Conservation (phyloP, 176 grass and related monocot genomes). For the Carex scoparia region DNA sequence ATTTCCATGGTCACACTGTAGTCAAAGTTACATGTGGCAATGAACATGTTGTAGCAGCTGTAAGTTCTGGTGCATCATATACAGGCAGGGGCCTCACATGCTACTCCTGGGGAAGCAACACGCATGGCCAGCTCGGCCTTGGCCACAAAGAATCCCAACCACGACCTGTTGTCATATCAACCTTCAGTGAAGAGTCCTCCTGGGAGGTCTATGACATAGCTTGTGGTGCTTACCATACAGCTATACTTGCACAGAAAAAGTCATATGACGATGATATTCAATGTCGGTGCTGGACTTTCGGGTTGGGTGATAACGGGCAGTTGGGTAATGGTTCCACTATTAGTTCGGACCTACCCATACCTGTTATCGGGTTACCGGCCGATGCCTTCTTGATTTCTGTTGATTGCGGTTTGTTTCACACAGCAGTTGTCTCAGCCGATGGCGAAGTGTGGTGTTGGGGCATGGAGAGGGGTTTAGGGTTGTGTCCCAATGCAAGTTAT, state of each 20-base stretch:
- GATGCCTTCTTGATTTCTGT: constrained; percentile 83
- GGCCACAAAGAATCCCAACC: constrained; percentile 71
- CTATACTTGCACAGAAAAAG: constrained; percentile 76
- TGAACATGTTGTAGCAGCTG: constrained; percentile 86
- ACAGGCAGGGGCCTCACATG: constrained; percentile 55
- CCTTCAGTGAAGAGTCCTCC: constrained; percentile 56
- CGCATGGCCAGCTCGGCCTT: constrained; percentile 83
- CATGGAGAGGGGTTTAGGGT: constrained; percentile 91
- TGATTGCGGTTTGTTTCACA: constrained; percentile 96
- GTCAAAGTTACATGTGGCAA: constrained; percentile 96
- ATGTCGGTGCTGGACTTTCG: constrained; percentile 92
- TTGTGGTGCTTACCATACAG: constrained; percentile 78
- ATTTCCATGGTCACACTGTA: constrained; percentile 79
- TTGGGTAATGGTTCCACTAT: constrained; percentile 85
- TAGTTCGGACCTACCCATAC: constrained; percentile 49
- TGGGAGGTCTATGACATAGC: constrained; percentile 97
- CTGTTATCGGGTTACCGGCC: constrained; percentile 59
- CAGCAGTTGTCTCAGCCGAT: constrained; percentile 67
- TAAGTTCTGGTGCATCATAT: constrained; percentile 68
- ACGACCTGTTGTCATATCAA: constrained; percentile 49
- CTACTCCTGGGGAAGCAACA: constrained; percentile 88
- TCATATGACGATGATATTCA: constrained; percentile 69
- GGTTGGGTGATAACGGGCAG: constrained; percentile 87
- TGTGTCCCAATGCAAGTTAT: constrained; percentile 84
- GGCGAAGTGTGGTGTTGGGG: constrained; percentile 98